Base-by-base conservation (phyloP, 139 green algal genomes). In the Chlamydomonas incerta region DNA sequence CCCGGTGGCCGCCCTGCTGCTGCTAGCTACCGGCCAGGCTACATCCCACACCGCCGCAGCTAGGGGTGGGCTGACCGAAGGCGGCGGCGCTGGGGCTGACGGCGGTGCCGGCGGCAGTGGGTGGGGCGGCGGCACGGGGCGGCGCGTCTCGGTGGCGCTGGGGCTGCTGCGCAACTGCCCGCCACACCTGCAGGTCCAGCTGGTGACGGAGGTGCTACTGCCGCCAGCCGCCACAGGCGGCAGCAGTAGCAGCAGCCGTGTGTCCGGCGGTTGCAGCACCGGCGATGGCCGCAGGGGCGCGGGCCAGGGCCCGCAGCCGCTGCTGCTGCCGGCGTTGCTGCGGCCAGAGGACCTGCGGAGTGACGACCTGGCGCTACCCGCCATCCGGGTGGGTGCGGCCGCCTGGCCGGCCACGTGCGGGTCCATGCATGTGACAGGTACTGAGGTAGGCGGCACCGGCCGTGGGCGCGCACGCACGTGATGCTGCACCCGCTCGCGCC, bases 131-230 rank as follows among this genome's bases (percentile, higher is more conserved):
- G 26, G 24, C 29, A 50, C 41, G 41, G 41, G 6, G 41, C 47
- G 65, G 5, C 66, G 79, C 21, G 60, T 68, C 18, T 21, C 47
- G 23, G 46, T 23, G 21, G 79, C 33, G 10, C 65, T 76, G 47
- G 79, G 65, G 2, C 47, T 85, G 50, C 46, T 85, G 47, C 79
- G 66, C 31, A 85, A 85, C 79, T 85, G 79, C 50, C 79, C 79
- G 10, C 26, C 41, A 0, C 3, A 0, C 8, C 66, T 76, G 47
- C 79, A 66, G n/a, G 14, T 2, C 21, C 79, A 50, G 13, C 79
- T 85, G 65, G 79, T 76, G 47, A 60, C 47, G 21, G 79, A 75
- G 66, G 66, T 55, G n/a, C 66, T 85, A 47, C 63, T 74, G 62
- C 37, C 72, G 35, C 8, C 23, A 11, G 23, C 18, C 24, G 60